Evolutionary conservation across 805 yeast species (phyloP), one percentile per base, ranked within the genome.

Genomic region (Candida nonsorbophila): DNA sequence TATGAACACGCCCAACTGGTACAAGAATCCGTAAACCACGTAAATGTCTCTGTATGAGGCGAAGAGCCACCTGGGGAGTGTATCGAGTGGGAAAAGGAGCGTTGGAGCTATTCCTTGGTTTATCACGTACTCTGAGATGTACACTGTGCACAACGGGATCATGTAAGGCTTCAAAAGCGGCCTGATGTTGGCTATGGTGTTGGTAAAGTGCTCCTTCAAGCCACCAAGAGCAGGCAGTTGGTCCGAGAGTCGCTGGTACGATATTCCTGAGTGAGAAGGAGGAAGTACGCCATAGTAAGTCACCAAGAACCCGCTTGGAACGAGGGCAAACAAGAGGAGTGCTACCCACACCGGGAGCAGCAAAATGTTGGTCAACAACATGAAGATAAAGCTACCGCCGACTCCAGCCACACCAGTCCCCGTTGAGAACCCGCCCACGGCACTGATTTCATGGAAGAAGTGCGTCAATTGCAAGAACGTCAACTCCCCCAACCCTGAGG

Each of bases 351-450:
- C 77, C 5, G 72, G 54, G 2, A 85, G 34, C 1, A 74, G 66
- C 14, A 84, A 27, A 47, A 86, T 58, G 1, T 90, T 80, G 0
- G 97, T 90, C 43, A 84, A 37, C 1, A 81, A 41, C 69, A 90
- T 45, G 47, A 74, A 88, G 9, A 72, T 47, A 30, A 82, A 84
- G 32, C 88, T 76, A 0, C 97, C 98, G 12, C 74, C 69, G 4
- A 90, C 53, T 0, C 98, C 98, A 1, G 98, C 97, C 12, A 86
- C 94, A 3, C 98, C 97, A 0, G 97, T 90, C 1, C 98, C 98
- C 6, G 87, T 74, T 13, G 95, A 83, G 76, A 94, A 90, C 1
- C 94, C 97, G 28, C 79, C 76, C 25, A 90, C 61, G 4, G 94
- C 65, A n/a, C 50, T 41, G 11, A 66, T 64, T 12, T 65, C 69